phyloP scores from a whole-genome alignment of 371 early-diverging fungal species.

The Haplosporangium sp. region DNA sequence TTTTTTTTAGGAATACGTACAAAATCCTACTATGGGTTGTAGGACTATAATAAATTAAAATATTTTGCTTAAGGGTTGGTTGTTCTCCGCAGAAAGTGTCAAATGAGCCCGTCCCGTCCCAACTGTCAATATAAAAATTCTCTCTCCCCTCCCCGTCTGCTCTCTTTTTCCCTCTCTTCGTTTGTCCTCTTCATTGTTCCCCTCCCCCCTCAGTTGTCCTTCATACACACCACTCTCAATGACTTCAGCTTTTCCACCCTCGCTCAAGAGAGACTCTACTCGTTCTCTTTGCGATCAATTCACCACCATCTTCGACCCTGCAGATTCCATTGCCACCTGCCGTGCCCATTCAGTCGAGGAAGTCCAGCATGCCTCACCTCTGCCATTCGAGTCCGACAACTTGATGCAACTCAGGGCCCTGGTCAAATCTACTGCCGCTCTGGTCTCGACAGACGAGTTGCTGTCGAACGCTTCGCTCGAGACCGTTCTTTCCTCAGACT shows the following conservation, averaged over 20 bases:
- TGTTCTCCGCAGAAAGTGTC: background rate
- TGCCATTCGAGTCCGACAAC: no score
- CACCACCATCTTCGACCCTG: constrained; percentile 14
- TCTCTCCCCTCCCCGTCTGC: background rate
- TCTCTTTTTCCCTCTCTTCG: background rate
- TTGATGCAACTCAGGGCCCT: no score
- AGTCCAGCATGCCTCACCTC: no score
- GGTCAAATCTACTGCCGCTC: no score
- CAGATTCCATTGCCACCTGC: no score
- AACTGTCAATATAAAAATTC: background rate
- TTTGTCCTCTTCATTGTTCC: constrained; percentile 3
- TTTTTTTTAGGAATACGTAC: no score
- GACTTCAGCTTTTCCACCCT: background rate
- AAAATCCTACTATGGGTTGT: no score
- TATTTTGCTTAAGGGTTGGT: no score
- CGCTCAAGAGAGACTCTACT: constrained; percentile 24
- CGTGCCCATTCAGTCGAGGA: no score
- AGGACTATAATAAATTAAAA: no score
- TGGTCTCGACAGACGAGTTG: no score
- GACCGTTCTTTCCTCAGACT: background rate
- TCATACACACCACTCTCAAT: background rate
- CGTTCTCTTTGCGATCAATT: constrained; percentile 36
- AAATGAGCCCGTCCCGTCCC: constrained; percentile 1
- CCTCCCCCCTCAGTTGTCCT: background rate
- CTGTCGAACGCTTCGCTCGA: background rate